Conservation (phyloP, 192 early-diverging fungal genomes). For the Coemansia sp. region DNA sequence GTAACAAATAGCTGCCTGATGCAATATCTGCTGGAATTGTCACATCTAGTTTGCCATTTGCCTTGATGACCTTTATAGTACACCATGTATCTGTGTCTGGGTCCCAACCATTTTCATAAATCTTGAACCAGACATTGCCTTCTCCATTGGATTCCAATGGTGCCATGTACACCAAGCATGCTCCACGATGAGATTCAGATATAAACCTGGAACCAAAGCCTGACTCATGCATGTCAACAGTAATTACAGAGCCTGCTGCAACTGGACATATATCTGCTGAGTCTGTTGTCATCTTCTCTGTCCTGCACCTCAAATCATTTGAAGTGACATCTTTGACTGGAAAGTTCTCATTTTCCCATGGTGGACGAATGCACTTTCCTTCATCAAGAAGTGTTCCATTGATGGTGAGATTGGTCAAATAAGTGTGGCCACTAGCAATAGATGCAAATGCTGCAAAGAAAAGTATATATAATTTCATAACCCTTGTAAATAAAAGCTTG, state of each 20-base stretch:
- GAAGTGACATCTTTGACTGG: conserved; percentile 21
- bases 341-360: conserved; percentile 17
- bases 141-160: conserved; percentile 18
- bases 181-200: conserved; percentile 20
- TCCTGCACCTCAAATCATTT: conserved; percentile 24
- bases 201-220: conserved; percentile 8
- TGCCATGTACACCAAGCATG: conserved; percentile 29
- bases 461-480: background rate
- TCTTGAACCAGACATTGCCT: conserved; percentile 27
- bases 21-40: conserved; percentile 32
- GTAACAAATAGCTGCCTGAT: conserved; percentile 31
- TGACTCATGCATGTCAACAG: conserved; percentile 21
- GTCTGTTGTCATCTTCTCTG: background rate
- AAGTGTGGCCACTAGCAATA: conserved; percentile 22
- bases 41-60: conserved; percentile 28
- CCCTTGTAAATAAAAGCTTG: background rate
- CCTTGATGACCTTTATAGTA: conserved; percentile 19
- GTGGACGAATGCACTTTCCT: conserved; percentile 33
- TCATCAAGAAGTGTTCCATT: conserved; percentile 14
- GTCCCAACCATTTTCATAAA: conserved; percentile 28
- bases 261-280: conserved; percentile 14
- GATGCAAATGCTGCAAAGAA: background rate
- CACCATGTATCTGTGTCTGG: conserved; percentile 24
- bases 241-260: conserved; percentile 19
- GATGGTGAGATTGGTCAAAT: conserved; percentile 15